phyloP scores from a whole-genome alignment of 176 grass and related monocot genomes.

The Tuctoria greenei region DNA sequence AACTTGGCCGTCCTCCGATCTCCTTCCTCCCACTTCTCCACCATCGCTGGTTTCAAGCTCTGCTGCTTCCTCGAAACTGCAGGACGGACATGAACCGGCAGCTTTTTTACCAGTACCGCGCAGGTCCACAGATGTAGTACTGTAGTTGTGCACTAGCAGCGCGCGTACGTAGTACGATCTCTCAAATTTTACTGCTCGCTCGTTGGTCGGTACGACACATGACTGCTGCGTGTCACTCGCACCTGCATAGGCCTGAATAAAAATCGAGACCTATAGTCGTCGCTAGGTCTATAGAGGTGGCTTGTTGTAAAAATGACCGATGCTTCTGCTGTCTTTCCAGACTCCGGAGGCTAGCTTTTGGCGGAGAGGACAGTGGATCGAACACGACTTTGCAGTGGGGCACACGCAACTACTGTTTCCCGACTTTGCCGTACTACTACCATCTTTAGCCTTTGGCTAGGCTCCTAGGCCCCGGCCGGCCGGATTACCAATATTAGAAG shows the following conservation, averaged over 20 bases:
- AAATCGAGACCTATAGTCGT: background rate
- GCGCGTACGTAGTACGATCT: background rate
- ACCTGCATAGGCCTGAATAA: background rate
- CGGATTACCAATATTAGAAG: background rate
- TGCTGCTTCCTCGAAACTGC: too few relatives aligned
- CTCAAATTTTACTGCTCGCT: background rate
- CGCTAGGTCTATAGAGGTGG: background rate
- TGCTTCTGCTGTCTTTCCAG: conserved; percentile 31
- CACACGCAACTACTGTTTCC: conserved; percentile 25
- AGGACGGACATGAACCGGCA: too few relatives aligned
- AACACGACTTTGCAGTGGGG: conserved; percentile 33
- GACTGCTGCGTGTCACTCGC: background rate
- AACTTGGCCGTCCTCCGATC: background rate
- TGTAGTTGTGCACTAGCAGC: background rate
- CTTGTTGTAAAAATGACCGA: conserved; percentile 17
- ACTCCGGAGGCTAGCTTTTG: conserved; percentile 27
- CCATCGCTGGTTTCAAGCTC: too few relatives aligned
- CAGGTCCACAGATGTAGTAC: conserved; percentile 26
- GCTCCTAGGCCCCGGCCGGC: background rate
- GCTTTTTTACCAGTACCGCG: too few relatives aligned
- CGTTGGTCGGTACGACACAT: background rate
- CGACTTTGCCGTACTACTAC: conserved; percentile 41
- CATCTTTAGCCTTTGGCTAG: background rate
- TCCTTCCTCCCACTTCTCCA: background rate
- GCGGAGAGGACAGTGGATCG: conserved; percentile 32